Evolutionary conservation across 139 green algal species (phyloP).

Genomic region (Coelastrella sp.): DNA sequence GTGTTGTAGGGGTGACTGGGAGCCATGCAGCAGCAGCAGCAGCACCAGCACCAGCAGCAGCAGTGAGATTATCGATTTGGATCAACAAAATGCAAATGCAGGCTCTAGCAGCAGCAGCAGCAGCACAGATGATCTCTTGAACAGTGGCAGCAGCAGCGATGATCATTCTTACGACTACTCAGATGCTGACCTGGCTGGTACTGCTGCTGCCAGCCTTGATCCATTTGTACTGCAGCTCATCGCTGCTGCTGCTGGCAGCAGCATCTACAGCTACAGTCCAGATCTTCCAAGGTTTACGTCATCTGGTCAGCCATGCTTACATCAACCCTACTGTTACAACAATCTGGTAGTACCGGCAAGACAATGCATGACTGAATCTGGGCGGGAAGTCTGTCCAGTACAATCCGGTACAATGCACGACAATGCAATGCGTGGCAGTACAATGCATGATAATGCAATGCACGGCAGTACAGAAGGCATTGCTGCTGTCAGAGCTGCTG

Average conservation of each 20-base stretch:
- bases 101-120: background rate
- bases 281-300: background rate
- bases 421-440: too few relatives aligned
- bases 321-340: background rate
- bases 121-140: background rate
- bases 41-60: constrained; percentile 2
- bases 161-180: too few relatives aligned
- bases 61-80: background rate
- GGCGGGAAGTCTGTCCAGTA: constrained; percentile 13
- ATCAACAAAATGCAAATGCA: background rate
- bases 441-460: background rate
- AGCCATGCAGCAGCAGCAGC: constrained; percentile 16
- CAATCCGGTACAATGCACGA: background rate
- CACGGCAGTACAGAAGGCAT: background rate
- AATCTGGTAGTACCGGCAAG: background rate
- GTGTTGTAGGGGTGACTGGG: background rate
- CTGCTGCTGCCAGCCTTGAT: too few relatives aligned
- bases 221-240: background rate
- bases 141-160: background rate
- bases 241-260: constrained; percentile 29
- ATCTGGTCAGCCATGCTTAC: constrained; percentile 9
- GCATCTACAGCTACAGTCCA: constrained; percentile 12
- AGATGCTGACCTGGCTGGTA: background rate
- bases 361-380: background rate
- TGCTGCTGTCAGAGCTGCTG: background rate